Base-by-base conservation (phyloP, 2,329 filamentous ascomycete genomes). In the Herpomyces periplanetae region DNA sequence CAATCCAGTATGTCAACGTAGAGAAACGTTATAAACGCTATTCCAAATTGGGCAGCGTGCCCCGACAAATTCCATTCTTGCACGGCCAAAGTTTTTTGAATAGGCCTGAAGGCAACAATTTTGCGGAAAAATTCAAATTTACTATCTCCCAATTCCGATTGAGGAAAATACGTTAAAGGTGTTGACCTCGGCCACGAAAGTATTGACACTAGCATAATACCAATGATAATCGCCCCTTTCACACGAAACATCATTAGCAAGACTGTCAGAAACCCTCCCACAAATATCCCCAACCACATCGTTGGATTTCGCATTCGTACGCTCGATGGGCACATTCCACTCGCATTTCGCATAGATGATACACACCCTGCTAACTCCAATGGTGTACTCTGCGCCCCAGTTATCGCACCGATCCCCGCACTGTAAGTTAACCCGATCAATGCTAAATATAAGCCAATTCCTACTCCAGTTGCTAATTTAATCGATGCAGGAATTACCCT, bases 1-100 rank as follows among this genome's bases (percentile, higher is more conserved):
- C 56, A 60, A 36, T 84, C 69, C 17, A 85, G 52, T 24, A 85
- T 75, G 31, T 85, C 69, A 27, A 84, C 68, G 31, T 85, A 84
- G 10, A 84, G 47, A 41, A 85, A 84, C 2, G 69, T 84, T 35
- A 84, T 59, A 26, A 84, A 55, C 1, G 69, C 69, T 19, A 80
- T 46, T 11, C 61, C 64, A 31, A 84, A 84, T 31, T 80, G 59
- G 3, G 54, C 54, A 5, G 61, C 57, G 22, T 68, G 56, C 3
- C 44, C 44, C 4, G 47, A 40, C 10, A 84, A 44, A 28, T 63
- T 42, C 60, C 65, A 85, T 22, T 68, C 42, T 32, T 69, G 63
- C 1, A 59, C 66, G 13, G 46, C 49, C 7, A 84, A 46, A 3
- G 52, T 58, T 18, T 51, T 48, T 24, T 47, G 34, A 32, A 85